These are phyloP conservation scores for Carnegiea gigantea DNA, from an alignment of 179 eudicot genomes.

Conservation along the genomic window DNA sequence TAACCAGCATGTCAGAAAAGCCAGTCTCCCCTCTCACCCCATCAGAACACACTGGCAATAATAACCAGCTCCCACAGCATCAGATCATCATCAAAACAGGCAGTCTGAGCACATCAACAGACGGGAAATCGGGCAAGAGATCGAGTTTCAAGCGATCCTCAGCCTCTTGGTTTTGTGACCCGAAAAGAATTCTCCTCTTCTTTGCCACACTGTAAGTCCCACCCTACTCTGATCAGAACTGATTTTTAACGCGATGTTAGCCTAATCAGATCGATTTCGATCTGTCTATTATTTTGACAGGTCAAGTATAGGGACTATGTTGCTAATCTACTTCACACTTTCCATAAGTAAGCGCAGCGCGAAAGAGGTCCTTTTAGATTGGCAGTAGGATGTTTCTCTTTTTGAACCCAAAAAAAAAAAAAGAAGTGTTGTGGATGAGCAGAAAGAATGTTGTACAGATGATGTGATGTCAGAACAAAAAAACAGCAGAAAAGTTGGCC, in stretches of 20 bases:
- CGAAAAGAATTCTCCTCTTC: conserved; percentile 63
- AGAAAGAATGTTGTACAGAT: conserved; percentile 27
- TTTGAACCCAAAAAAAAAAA: background rate
- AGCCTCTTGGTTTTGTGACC: conserved; percentile 47
- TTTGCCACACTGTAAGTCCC: conserved; percentile 84
- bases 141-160: conserved; percentile 57
- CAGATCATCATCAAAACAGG: conserved; percentile 61
- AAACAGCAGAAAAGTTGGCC: conserved; percentile 10
- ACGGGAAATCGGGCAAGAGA: conserved; percentile 43
- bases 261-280: background rate
- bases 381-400: conserved; percentile 12
- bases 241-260: background rate
- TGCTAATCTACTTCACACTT: conserved; percentile 77
- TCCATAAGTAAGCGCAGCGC: conserved; percentile 41
- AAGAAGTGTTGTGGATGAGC: background rate
- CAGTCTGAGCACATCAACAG: conserved; percentile 25
- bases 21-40: background rate
- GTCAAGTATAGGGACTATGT: conserved; percentile 80
- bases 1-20: background rate
- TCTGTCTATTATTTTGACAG: conserved; percentile 35
- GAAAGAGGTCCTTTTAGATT: conserved; percentile 28
- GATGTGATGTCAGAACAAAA: background rate
- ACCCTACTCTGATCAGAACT: background rate
- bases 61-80: conserved; percentile 38
- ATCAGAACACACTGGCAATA: background rate